A percentile compares a stretch with the other conserved stretches of the same genome.
phyloP scores from a whole-genome alignment of 73 alveolate genomes.

The Stentor roeselii region DNA sequence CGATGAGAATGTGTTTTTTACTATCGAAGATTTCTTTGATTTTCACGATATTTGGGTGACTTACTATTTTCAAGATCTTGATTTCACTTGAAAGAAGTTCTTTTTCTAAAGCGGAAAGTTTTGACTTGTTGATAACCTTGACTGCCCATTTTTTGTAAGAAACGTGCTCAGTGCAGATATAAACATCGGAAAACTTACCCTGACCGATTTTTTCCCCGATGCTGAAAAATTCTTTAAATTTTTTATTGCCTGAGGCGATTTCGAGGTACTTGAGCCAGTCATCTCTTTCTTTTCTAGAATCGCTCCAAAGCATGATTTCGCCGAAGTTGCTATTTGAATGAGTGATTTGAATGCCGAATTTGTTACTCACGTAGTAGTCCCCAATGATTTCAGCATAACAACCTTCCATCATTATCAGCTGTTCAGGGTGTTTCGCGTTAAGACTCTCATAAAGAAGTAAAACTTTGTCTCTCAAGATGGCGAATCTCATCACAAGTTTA shows the following conservation, averaged over 20 bases:
- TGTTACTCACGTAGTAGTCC: background rate
- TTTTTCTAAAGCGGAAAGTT: background rate
- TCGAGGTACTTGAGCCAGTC: slow-evolving; percentile 11
- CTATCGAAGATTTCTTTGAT: slow-evolving; percentile 49
- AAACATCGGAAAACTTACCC: slow-evolving; percentile 24
- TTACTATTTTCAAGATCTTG: slow-evolving; percentile 12
- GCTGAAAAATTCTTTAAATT: slow-evolving; percentile 13
- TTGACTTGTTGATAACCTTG: background rate
- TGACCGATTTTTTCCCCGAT: slow-evolving; percentile 22
- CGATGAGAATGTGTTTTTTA: slow-evolving; percentile 34
- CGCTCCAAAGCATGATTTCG: slow-evolving; percentile 13
- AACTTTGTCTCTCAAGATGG: background rate
- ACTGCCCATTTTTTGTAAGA: slow-evolving; percentile 17
- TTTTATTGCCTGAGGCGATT: background rate
- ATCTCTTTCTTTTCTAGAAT: slow-evolving; percentile 22
- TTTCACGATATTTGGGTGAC: slow-evolving; percentile 54
- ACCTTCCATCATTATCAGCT: slow-evolving; percentile 13
- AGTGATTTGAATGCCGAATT: slow-evolving; percentile 7
- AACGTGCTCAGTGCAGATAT: background rate
- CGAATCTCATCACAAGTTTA: background rate
- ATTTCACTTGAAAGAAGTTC: slow-evolving; percentile 37
- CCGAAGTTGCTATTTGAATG: background rate
- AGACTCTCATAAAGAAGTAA: background rate
- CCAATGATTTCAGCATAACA: slow-evolving; percentile 25
- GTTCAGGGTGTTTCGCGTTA: background rate